A percentile compares a stretch with the other conserved stretches of the same genome.
Evolutionary conservation across 2,329 filamentous ascomycete genomes (phyloP).

Genomic region (Aspergillus sp.): DNA sequence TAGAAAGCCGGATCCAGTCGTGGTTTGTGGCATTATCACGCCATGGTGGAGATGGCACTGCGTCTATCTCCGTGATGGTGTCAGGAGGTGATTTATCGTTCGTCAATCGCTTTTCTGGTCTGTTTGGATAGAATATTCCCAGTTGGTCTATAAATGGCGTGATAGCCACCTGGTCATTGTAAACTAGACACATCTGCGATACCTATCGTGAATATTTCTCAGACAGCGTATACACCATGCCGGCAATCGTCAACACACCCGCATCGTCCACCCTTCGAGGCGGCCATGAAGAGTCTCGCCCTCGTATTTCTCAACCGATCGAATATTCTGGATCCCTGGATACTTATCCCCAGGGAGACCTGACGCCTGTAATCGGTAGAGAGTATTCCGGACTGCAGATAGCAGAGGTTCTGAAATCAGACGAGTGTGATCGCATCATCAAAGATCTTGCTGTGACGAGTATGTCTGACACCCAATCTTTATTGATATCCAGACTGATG

Average conservation of each 20-base stretch:
- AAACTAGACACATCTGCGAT: too few species aligned
- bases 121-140: too few species aligned
- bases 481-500: constrained; percentile 21
- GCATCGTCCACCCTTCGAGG: constrained; percentile 12
- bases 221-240: constrained; percentile 8
- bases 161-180: too few species aligned
- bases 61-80: too few species aligned
- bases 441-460: constrained; percentile 64
- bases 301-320: constrained; percentile 27
- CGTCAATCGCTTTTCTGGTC: too few species aligned
- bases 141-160: too few species aligned
- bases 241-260: constrained; percentile 7
- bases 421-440: constrained; percentile 59
- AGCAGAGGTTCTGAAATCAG: constrained; percentile 52
- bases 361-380: constrained; percentile 37
- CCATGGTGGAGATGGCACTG: too few species aligned
- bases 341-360: constrained; percentile 34
- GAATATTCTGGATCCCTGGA: constrained; percentile 35
- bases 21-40: too few species aligned
- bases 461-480: constrained; percentile 27
- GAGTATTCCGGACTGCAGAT: constrained; percentile 35
- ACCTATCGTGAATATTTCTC: neutral
- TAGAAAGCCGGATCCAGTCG: too few species aligned
- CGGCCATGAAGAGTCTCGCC: constrained; percentile 17
- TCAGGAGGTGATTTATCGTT: too few species aligned